Evolutionary conservation across 352 stramenopile genomes (phyloP).

Genomic region (Pythium angustatum): DNA sequence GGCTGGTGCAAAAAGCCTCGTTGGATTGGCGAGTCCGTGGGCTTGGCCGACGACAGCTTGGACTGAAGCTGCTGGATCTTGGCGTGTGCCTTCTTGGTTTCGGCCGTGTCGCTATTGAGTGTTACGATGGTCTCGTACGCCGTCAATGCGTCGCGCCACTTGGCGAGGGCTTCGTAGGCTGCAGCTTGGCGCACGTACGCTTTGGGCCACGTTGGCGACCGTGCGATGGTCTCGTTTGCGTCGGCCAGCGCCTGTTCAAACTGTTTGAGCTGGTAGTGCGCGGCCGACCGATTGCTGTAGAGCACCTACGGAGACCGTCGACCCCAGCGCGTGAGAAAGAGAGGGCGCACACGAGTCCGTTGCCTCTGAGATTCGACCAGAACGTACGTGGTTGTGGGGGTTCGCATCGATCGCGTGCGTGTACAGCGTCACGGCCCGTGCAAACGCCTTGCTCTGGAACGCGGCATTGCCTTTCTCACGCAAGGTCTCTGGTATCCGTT

Average conservation of each 20-base stretch:
- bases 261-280: slow-evolving; percentile 72
- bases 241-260: slow-evolving; percentile 78
- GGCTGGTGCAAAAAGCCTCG: slow-evolving; percentile 50
- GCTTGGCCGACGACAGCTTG: slow-evolving; percentile 6
- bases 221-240: slow-evolving; percentile 71
- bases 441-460: slow-evolving; percentile 64
- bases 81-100: slow-evolving; percentile 54
- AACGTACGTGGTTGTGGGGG: slow-evolving; percentile 48
- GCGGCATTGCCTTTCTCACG: slow-evolving; percentile 64
- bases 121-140: slow-evolving; percentile 75
- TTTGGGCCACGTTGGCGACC: slow-evolving; percentile 92
- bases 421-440: slow-evolving; percentile 49
- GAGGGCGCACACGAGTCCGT: no score
- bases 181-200: slow-evolving; percentile 89
- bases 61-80: slow-evolving; percentile 23
- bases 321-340: no score
- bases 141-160: slow-evolving; percentile 60
- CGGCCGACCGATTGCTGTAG: slow-evolving; percentile 88
- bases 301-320: slow-evolving; percentile 53
- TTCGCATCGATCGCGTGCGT: slow-evolving; percentile 56
- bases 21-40: slow-evolving; percentile 26
- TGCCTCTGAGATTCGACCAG: no score
- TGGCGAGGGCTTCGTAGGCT: slow-evolving; percentile 66
- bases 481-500: slow-evolving; percentile 34
- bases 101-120: slow-evolving; percentile 59